A percentile compares a stretch with the other conserved stretches of the same genome.
Conservation (phyloP, 2,329 filamentous ascomycete species). For the Metarhizium guizhouense region DNA sequence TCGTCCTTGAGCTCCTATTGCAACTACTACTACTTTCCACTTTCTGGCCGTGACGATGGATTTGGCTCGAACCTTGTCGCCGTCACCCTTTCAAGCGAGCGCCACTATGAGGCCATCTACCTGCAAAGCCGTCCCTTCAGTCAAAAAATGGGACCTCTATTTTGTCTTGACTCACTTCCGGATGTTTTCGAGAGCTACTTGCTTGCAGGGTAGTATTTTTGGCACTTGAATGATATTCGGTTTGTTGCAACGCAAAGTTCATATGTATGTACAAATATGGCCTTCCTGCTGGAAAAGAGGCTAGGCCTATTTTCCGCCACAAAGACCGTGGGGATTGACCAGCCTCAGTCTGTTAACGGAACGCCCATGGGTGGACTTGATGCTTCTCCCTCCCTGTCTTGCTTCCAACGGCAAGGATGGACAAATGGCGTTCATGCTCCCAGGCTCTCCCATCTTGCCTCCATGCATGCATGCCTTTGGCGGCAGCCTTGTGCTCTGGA, state of each 20-base stretch:
- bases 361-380: slow-evolving; percentile 16
- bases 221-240: background rate
- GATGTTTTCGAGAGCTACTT: background rate
- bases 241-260: background rate
- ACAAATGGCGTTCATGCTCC: background rate
- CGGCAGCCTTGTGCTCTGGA: background rate
- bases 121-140: background rate
- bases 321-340: slow-evolving; percentile 4
- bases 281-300: slow-evolving; percentile 2
- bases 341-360: slow-evolving; percentile 10
- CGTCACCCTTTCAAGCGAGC: background rate
- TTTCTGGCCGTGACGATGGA: background rate
- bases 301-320: background rate
- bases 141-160: background rate
- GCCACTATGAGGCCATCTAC: background rate
- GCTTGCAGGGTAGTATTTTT: background rate
- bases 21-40: background rate
- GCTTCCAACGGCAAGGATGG: slow-evolving; percentile 18
- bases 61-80: background rate
- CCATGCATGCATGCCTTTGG: background rate
- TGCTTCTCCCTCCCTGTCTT: slow-evolving; percentile 22
- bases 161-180: background rate
- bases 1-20: background rate
- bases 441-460: background rate
- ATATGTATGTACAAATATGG: no score